These are phyloP conservation scores for Monilinia laxa DNA, from an alignment of 2,329 filamentous ascomycete species.

Conservation along the genomic window DNA sequence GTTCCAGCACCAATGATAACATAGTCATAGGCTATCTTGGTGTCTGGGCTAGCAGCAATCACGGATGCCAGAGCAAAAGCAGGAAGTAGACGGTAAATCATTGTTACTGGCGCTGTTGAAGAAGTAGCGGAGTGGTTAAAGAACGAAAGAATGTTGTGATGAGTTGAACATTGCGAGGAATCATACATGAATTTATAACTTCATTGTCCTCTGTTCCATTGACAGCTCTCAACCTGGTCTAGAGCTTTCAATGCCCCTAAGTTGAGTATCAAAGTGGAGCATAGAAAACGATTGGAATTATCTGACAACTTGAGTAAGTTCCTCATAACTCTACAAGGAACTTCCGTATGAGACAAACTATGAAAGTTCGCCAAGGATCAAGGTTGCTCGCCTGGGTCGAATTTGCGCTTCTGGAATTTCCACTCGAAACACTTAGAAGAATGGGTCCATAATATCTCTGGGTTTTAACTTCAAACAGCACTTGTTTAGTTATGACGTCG, in stretches of 20 bases:
- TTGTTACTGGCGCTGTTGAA: not conserved
- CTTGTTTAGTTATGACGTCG: no score
- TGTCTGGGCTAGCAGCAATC: not conserved
- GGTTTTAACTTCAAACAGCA: no score
- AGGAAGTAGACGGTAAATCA: conserved; percentile 2
- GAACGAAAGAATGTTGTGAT: not conserved
- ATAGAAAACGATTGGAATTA: no score
- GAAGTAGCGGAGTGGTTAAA: not conserved
- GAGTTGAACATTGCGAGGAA: not conserved
- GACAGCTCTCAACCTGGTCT: not conserved
- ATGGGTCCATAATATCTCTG: no score
- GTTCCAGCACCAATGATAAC: conserved; percentile 24
- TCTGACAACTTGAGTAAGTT: no score
- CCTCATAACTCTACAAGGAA: no score
- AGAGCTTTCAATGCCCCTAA: not conserved
- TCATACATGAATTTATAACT: conserved; percentile 5
- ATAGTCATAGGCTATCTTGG: conserved; percentile 19
- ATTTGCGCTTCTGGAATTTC: no score
- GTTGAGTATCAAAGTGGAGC: not conserved
- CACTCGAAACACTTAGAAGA: no score
- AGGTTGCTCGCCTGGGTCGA: no score
- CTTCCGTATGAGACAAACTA: no score
- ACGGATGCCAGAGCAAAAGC: conserved; percentile 9
- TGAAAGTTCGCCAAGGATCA: no score
- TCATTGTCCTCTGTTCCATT: not conserved